Base-by-base conservation (phyloP, 2,329 filamentous ascomycete species). In the Hymenoscyphus albidus region DNA sequence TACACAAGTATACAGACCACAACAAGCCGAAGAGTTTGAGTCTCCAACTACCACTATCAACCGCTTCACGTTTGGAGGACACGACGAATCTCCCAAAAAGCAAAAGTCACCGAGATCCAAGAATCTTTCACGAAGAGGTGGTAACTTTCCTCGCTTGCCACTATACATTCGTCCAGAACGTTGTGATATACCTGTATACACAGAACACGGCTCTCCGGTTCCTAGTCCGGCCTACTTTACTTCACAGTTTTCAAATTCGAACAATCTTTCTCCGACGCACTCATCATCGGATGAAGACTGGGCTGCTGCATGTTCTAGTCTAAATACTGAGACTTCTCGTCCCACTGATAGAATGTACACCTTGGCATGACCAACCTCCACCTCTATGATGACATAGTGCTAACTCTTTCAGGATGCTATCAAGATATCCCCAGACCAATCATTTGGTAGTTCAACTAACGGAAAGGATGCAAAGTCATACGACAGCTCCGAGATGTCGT, bases 401-500 rank as follows among this genome's bases (percentile, higher is more conserved):
- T 10, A 51, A 18, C n/a, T n/a, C 42, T 16, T 2, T 9, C 7
- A 51, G 44, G 44, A 18, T 51, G 7, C 44, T 10, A 51, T 18
- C n/a, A 51, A 51, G 44, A 16, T 22, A 51, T 51, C 44, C 10
- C n/a, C 44, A 51, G 5, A 51, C 18, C 44, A 51, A 51, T 51
- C 44, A 6, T 51, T 51, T 22, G n/a, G 44, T n/a, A 51, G 44
- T 18, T 51, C 44, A 51, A 51, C 42, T n/a, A 44, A 2, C 14
- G 42, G 42, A 6, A 44, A 39, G 14, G n/a, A 62, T 9, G 6
- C 5, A 31, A 16, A 22, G 2, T 35, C 35, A 27, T 16, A 31
- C 56, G 65, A 67, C 18, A 64, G 62, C 51, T 74, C 73, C 1
- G 67, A 62, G 0, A 44, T 74, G 9, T 74, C 73, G 2, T 72